Base-by-base conservation (phyloP, 31 red algal species). In the Bonnemaisonia californica region DNA sequence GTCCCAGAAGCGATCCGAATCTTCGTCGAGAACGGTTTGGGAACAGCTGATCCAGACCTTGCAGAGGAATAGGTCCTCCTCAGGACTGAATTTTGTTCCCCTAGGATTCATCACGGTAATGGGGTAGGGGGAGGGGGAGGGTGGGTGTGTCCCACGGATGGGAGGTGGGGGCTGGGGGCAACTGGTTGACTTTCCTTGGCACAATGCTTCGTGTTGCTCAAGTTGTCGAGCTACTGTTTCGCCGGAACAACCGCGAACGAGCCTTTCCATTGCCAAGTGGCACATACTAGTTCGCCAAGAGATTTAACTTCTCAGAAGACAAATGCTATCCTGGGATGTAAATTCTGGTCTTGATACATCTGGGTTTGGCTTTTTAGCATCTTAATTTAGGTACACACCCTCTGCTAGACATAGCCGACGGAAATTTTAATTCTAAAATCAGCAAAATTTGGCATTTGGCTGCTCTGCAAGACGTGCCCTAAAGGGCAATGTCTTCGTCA, bases 171-270 rank as follows among this genome's bases (percentile, higher is more conserved):
- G n/a, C n/a, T n/a, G n/a, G n/a, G n/a, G n/a, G n/a, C n/a, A n/a
- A n/a, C n/a, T n/a, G n/a, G n/a, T n/a, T n/a, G n/a, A n/a, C n/a
- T n/a, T n/a, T n/a, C n/a, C n/a, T n/a, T n/a, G n/a, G n/a, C n/a
- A n/a, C n/a, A n/a, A n/a, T n/a, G n/a, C n/a, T n/a, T n/a, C n/a
- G n/a, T n/a, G n/a, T n/a, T n/a, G n/a, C n/a, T n/a, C n/a, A n/a
- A n/a, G n/a, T n/a, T n/a, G n/a, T n/a, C n/a, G n/a, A n/a, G 62
- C n/a, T 66, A 66, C 62, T 66, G 62, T 66, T 66, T 66, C 62
- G 62, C 24, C 16, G 62, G 24, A 66, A 66, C 62, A 26, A 27
- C 62, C 62, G 62, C 16, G 27, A 66, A 66, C 62, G 62, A 66
- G 12, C 62, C 62, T 21, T 66, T 66, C 27, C 62, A 21, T 27